Evolutionary conservation across 2,329 filamentous ascomycete genomes (phyloP).

Genomic region (Colletotrichum nymphaeae): DNA sequence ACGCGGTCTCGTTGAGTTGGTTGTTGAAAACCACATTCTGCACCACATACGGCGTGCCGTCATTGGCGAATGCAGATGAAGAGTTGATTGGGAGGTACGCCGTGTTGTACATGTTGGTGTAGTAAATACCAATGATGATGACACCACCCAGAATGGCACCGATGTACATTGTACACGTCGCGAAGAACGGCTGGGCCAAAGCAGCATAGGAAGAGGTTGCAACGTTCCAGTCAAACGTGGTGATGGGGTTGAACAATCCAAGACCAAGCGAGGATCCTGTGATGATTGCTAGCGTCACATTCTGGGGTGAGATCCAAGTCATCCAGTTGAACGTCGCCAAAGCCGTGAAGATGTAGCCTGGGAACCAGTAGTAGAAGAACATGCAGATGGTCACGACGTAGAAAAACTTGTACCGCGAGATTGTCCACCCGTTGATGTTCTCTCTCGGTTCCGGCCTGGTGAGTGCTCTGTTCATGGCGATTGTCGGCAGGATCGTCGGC

Average conservation of each 20-base stretch:
- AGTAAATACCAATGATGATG: constrained; percentile 55
- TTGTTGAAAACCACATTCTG: constrained; percentile 51
- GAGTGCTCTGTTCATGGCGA: constrained; percentile 47
- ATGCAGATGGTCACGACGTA: constrained; percentile 50
- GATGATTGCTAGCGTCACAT: constrained; percentile 54
- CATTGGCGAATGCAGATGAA: constrained; percentile 57
- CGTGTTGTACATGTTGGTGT: constrained; percentile 55
- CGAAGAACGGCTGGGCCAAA: constrained; percentile 53
- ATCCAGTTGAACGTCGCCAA: constrained; percentile 61
- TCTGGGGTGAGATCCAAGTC: constrained; percentile 61
- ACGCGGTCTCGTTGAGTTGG: constrained; percentile 49
- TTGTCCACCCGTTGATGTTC: constrained; percentile 54
- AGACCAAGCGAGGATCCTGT: constrained; percentile 54
- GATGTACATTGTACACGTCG: constrained; percentile 49
- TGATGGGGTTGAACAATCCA: constrained; percentile 58
- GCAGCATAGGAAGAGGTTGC: constrained; percentile 52
- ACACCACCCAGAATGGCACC: constrained; percentile 48
- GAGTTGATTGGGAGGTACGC: constrained; percentile 62
- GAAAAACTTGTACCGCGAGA: constrained; percentile 58
- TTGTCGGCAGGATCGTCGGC: constrained; percentile 46
- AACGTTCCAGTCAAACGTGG: constrained; percentile 63
- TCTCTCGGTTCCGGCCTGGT: constrained; percentile 48
- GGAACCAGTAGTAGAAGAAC: constrained; percentile 61
- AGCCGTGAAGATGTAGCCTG: constrained; percentile 56
- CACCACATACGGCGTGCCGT: constrained; percentile 48